phyloP scores from a whole-genome alignment of 139 green algal genomes.

The Chlorella ohadii region DNA sequence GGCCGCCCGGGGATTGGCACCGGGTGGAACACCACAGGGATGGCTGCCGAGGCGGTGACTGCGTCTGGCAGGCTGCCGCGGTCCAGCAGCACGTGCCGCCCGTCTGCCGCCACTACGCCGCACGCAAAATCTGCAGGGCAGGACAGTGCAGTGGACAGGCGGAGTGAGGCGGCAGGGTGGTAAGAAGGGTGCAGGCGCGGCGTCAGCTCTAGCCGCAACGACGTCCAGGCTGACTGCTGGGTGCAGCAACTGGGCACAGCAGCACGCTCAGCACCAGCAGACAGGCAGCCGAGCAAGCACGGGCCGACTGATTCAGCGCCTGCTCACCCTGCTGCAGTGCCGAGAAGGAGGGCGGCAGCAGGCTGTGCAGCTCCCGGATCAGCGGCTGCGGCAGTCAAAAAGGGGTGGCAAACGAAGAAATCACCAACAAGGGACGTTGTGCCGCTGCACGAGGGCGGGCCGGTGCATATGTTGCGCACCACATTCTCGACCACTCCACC shows the following conservation, averaged over 20 bases:
- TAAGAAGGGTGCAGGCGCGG: too few species aligned
- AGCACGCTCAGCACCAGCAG: not conserved
- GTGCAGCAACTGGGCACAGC: too few species aligned
- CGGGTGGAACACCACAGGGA: constrained; percentile 83
- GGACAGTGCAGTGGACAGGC: not conserved
- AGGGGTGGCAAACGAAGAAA: too few species aligned
- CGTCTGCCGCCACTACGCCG: constrained; percentile 66
- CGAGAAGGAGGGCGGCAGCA: constrained; percentile 87
- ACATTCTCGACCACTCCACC: too few species aligned
- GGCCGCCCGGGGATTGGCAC: constrained; percentile 70
- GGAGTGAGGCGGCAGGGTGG: not conserved
- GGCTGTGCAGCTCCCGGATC: constrained; percentile 65
- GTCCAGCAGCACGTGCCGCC: constrained; percentile 77
- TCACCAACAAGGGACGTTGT: too few species aligned
- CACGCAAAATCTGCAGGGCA: constrained; percentile 71
- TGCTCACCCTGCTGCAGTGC: constrained; percentile 60
- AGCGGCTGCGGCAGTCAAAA: constrained; percentile 36
- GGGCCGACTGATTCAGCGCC: not conserved
- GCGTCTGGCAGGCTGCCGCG: constrained; percentile 82
- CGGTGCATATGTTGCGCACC: too few species aligned
- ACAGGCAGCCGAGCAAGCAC: not conserved
- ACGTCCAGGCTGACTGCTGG: too few species aligned
- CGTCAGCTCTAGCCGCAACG: too few species aligned
- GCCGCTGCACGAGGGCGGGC: too few species aligned
- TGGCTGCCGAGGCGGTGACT: constrained; percentile 87